Base-by-base conservation (phyloP, 148 eudicot genomes). In the Polygonum aviculare region DNA sequence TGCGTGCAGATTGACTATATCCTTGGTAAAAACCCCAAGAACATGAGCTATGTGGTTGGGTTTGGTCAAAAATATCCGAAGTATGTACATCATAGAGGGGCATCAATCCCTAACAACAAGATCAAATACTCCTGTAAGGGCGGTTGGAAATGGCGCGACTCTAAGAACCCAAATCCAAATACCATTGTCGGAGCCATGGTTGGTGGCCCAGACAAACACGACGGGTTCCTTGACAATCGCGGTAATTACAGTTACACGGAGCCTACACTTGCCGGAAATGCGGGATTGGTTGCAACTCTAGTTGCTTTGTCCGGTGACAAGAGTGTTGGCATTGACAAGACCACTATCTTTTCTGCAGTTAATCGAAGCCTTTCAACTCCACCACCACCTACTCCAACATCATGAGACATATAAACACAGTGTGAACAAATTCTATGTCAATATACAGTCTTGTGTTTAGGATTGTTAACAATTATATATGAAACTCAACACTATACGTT, bases 91-190 rank as follows among this genome's bases (percentile, higher is more conserved):
- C 98, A 93, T 45, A 86, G 98, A 88, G 98, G 92, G 0, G 98
- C 96, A 52, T 93, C 98, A 4, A 93, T 91, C 50, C 98, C 98
- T 7, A 93, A 91, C 81, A 89, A 91, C 84, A 90, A 89, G 83
- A 74, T 91, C 77, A 93, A 83, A 84, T 91, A 91, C 63, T 89
- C 83, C 84, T 93, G 98, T 82, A 91, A 91, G 80, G 98, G 98
- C 63, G 96, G 98, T n/a, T 93, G 93, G 92, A 91, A 88, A 52
- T 93, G 92, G 93, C 89, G 98, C 80, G 98, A 93, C 76, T 72
- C 85, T 31, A 79, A 80, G 57, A 93, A 91, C 78, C 83, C 91
- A 16, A 91, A 93, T 78, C 96, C 98, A 8, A 89, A 91, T 79
- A 87, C 86, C 10, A 14, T 93, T 41, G 76, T 85, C 0, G 98